Base-by-base conservation (phyloP, 2,329 filamentous ascomycete genomes). In the Colletotrichum incanum region DNA sequence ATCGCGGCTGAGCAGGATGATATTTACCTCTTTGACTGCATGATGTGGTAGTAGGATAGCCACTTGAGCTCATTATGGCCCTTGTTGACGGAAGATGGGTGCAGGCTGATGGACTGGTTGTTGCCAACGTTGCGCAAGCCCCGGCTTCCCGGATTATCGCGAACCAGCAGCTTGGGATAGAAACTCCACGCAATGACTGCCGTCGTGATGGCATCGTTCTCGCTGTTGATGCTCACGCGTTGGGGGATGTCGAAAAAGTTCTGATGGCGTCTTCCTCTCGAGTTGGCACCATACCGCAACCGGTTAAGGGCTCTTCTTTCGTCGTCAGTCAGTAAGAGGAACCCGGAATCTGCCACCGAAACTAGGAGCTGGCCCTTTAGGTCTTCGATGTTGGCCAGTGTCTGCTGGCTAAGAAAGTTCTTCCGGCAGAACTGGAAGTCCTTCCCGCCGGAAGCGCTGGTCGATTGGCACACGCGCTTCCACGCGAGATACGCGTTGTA, bases 21-120 rank as follows among this genome's bases (percentile, higher is more conserved):
- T 34, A 86, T 85, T 88, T 89, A 88, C 92, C 94, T 84, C 86
- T 92, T 95, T 3, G 93, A 93, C 81, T 98, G 95, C 94, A 98
- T 97, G 75, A 98, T 98, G 80, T 97, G 93, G 83, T 98, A 98
- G 81, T 98, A 99, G 0, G 94, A 96, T 55, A 99, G 85, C 91
- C 94, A 98, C 78, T 91, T 92, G 49, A 95, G 84, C 50, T 91
- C 89, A 58, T 86, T 84, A 72, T 86, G 86, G 9, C 87, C 89
- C 79, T 95, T 95, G 81, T 98, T 98, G 75, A 99, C 94, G 1
- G 94, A 97, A 0, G 93, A 93, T 0, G 95, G 93, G 76, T 97
- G 94, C 26, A 99, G 85, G 69, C 91, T 94, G 76, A 99, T 95
- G 55, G 90, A 89, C 81, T 98, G 96, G 80, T 97, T 98, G 83